These are phyloP conservation scores for Apiospora marii DNA, from an alignment of 2,329 filamentous ascomycete species.

Conservation along the genomic window DNA sequence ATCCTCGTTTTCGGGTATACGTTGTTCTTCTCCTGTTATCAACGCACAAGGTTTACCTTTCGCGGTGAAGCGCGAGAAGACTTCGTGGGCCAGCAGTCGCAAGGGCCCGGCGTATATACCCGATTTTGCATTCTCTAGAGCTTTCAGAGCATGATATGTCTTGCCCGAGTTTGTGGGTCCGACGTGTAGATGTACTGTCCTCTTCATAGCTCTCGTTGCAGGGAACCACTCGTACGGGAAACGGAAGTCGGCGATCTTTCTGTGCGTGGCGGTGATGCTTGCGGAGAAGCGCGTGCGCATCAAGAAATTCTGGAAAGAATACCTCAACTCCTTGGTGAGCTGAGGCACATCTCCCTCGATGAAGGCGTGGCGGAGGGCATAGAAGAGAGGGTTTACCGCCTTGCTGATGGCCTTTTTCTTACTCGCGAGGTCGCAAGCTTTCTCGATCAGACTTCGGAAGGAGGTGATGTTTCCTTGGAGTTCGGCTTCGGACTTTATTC, in stretches of 20 bases:
- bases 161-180: conserved; percentile 98
- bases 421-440: conserved; percentile 54
- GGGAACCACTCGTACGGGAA: conserved; percentile 94
- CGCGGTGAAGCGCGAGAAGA: conserved; percentile 85
- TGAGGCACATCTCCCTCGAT: conserved; percentile 58
- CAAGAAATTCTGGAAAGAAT: conserved; percentile 73
- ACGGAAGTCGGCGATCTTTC: conserved; percentile 79
- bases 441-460: conserved; percentile 55
- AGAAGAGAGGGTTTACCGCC: conserved; percentile 62
- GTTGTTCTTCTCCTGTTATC: conserved; percentile 89
- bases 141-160: conserved; percentile 91
- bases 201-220: conserved; percentile 78
- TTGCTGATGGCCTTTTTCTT: conserved; percentile 46
- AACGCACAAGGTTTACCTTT: conserved; percentile 81
- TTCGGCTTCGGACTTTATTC: conserved; percentile 48
- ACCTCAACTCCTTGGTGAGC: conserved; percentile 67
- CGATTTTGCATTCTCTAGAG: conserved; percentile 75
- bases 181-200: conserved; percentile 90
- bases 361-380: conserved; percentile 67
- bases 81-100: conserved; percentile 88
- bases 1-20: conserved; percentile 67
- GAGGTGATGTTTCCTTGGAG: conserved; percentile 53
- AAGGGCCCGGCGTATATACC: conserved; percentile 94
- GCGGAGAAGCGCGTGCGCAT: conserved; percentile 64
- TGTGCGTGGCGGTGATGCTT: conserved; percentile 65